Base-by-base conservation (phyloP, 2,329 filamentous ascomycete genomes). In the Trichoderma simmonsii region DNA sequence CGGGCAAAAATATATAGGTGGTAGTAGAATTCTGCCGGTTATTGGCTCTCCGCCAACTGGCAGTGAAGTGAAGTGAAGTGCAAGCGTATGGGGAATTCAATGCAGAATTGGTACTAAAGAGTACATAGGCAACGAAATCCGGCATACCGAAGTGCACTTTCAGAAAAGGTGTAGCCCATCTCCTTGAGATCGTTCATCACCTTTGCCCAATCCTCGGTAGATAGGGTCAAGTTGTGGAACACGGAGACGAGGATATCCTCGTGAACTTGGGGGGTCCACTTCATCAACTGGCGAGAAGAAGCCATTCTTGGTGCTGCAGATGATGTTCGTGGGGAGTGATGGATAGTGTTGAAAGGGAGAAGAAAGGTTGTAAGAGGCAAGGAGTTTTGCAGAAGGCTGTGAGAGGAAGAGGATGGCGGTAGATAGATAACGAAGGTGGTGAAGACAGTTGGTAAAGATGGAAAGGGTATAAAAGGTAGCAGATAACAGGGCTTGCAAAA, bases 171-270 rank as follows among this genome's bases (percentile, higher is more conserved):
- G 70, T 86, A 84, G 11, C 83, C 84, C 70, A 80, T 79, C 6
- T 73, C 76, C 0, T 77, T 75, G 51, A 86, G 77, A 5, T 83
- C 76, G 0, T 76, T 76, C 75, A 84, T 79, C 7, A 86, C 77
- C n/a, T 80, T 78, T 26, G 75, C 57, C 75, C 80, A 82, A 12
- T 83, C 79, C 1, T 75, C 75, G 0, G 73, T 51, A 3, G 73
- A 77, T 3, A 83, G 79, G 48, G 79, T 81, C 69, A 83, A 74
- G 7, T 81, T 77, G 30, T 81, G 78, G n/a, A 83, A 76, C 28
- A 86, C 72, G 32, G 80, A 81, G 7, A 82, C 71, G 43, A 87
- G 79, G 56, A 87, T 82, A 54, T 84, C 83, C 72, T 84, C 78
- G 60, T 87, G 84, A 21, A 82, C 80, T 9, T 79, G 77, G 6